Evolutionary conservation across 2,329 filamentous ascomycete species (phyloP).

Genomic region (Fonsecaea pedrosoi): DNA sequence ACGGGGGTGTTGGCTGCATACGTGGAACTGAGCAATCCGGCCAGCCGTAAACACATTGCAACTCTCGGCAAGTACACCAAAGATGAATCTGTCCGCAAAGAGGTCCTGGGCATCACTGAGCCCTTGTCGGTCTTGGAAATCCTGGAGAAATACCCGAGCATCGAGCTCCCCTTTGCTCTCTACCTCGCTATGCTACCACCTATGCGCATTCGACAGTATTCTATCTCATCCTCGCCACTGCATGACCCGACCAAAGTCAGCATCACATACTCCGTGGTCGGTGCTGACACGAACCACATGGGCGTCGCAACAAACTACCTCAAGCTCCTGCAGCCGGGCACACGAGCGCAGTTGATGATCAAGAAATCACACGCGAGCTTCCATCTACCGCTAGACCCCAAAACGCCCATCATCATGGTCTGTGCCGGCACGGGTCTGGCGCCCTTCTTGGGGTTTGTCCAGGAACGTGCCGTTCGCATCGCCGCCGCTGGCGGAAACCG

Average conservation of each 20-base stretch:
- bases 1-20: conserved; percentile 71
- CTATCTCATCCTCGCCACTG: conserved; percentile 76
- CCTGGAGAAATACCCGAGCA: conserved; percentile 66
- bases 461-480: conserved; percentile 61
- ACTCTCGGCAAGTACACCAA: conserved; percentile 29
- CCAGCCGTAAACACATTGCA: conserved; percentile 63
- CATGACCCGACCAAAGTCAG: conserved; percentile 63
- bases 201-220: conserved; percentile 80
- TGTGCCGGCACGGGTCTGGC: conserved; percentile 61
- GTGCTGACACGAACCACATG: conserved; percentile 54
- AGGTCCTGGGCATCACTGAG: conserved; percentile 11
- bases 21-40: conserved; percentile 74
- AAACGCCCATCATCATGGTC: conserved; percentile 50
- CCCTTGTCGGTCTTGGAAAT: conserved; percentile 64
- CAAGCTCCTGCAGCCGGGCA: conserved; percentile 49
- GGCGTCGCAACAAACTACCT: conserved; percentile 70
- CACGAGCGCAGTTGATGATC: conserved; percentile 46
- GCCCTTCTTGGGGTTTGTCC: conserved; percentile 68
- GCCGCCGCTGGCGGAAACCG: conserved; percentile 32
- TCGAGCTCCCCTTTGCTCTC: conserved; percentile 67
- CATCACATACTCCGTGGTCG: conserved; percentile 72
- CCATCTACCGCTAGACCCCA: conserved; percentile 45
- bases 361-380: conserved; percentile 48
- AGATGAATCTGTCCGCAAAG: conserved; percentile 27
- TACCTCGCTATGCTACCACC: conserved; percentile 77